These are phyloP conservation scores for Lumnitzera littorea DNA, from an alignment of 345 rosid genomes.

Conservation along the genomic window DNA sequence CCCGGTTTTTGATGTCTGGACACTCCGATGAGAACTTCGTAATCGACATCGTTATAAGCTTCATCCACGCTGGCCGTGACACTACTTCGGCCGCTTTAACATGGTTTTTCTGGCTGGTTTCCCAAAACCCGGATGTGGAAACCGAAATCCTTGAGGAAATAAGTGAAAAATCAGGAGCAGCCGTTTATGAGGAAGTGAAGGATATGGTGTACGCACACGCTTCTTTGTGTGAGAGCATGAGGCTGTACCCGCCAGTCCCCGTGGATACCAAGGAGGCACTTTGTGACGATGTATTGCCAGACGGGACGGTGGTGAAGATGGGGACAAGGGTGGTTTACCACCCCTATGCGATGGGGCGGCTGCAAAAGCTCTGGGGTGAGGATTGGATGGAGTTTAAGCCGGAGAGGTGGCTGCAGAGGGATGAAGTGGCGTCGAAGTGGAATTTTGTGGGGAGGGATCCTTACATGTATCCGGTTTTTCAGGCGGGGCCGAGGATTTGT, in stretches of 20 bases:
- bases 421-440: slow-evolving; percentile 24
- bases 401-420: slow-evolving; percentile 37
- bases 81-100: slow-evolving; percentile 70
- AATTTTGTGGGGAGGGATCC: slow-evolving; percentile 33
- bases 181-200: slow-evolving; percentile 28
- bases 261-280: slow-evolving; percentile 29
- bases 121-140: slow-evolving; percentile 29
- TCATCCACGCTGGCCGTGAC: slow-evolving; percentile 62
- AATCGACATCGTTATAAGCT: slow-evolving; percentile 52
- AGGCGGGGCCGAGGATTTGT: slow-evolving; percentile 45
- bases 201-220: slow-evolving; percentile 58
- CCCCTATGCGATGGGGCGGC: slow-evolving; percentile 47
- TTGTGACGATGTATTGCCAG: slow-evolving; percentile 33
- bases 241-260: slow-evolving; percentile 59
- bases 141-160: slow-evolving; percentile 34
- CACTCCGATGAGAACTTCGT: slow-evolving; percentile 36
- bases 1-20: slow-evolving; percentile 46
- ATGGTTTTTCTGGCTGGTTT: slow-evolving; percentile 68
- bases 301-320: slow-evolving; percentile 42
- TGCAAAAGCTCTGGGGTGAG: slow-evolving; percentile 35
- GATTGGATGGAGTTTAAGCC: slow-evolving; percentile 44
- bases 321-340: slow-evolving; percentile 31
- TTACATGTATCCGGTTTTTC: slow-evolving; percentile 31
- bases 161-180: slow-evolving; percentile 10
- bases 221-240: slow-evolving; percentile 42